Evolutionary conservation across 2,329 filamentous ascomycete genomes (phyloP), one percentile per base, ranked within the genome.

Genomic region (Esteya vermicola): DNA sequence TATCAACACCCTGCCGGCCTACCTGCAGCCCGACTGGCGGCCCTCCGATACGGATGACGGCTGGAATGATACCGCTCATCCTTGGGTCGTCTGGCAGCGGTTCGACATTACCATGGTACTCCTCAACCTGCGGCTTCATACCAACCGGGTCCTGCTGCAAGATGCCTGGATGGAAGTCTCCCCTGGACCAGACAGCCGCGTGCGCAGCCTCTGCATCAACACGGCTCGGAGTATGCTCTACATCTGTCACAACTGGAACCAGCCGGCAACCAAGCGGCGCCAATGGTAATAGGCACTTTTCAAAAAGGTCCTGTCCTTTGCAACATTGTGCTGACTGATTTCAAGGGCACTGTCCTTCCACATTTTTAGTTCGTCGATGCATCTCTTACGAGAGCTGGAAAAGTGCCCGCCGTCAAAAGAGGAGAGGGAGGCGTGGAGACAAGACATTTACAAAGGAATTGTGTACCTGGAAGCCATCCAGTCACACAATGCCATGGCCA

Each of bases 11-110:
- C 25, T 40, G 22, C 38, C 31, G 9, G n/a, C 10, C 7, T 40
- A 40, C 12, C 25, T 31, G 25, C 38, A 31, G 20, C 33, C 38
- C 2, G 32, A 40, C 26, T n/a, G 23, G 3, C 2, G 19, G 12
- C 16, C 12, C 14, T 19, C 9, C 13, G 32, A 28, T 10, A 19
- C 23, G 3, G 23, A 22, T 6, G 4, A 7, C 19, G 4, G 19
- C 14, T 7, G 9, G 31, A 31, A 34, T 12, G 31, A 33, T 16
- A 14, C 14, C 9, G 21, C 21, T 9, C n/a, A 40, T 12, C 38
- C 38, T 8, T 40, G 23, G 22, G 23, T 40, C 23, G n/a, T n/a
- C 22, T 40, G 38, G 38, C 38, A 40, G 32, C 22, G 32, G 13
- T 28, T 34, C 13, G 32, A 28, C 23, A 28, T 40, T 10, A 22